These are phyloP conservation scores for Coemansia sp. DNA, from an alignment of 192 early-diverging fungal genomes.

Conservation along the genomic window DNA sequence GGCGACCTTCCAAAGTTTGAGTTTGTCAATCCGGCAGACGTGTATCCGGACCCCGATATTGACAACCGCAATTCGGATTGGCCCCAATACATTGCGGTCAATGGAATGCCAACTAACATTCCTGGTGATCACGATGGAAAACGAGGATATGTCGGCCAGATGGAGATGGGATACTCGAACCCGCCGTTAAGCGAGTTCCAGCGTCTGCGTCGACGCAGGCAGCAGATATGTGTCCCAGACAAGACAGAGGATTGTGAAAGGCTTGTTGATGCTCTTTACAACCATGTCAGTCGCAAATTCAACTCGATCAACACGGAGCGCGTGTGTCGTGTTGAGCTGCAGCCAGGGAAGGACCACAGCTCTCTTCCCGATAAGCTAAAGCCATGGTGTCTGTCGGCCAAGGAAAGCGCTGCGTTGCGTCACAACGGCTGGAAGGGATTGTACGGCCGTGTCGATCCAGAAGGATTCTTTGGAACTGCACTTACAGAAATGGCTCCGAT, in stretches of 20 bases:
- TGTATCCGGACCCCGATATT: constrained; percentile 43
- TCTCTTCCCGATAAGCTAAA: constrained; percentile 54
- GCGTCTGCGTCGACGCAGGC: constrained; percentile 45
- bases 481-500: constrained; percentile 63
- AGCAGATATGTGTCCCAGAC: constrained; percentile 30
- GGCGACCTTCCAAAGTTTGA: constrained; percentile 73
- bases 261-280: constrained; percentile 45
- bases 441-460: constrained; percentile 63
- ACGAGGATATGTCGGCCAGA: constrained; percentile 51
- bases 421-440: constrained; percentile 68
- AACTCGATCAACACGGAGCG: constrained; percentile 57
- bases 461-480: constrained; percentile 60
- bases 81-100: constrained; percentile 36
- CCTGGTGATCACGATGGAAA: constrained; percentile 11
- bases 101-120: constrained; percentile 15
- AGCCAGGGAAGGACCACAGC: constrained; percentile 58
- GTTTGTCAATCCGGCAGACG: constrained; percentile 56
- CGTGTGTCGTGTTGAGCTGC: constrained; percentile 54
- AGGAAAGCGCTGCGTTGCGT: constrained; percentile 56
- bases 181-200: constrained; percentile 59
- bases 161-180: constrained; percentile 41
- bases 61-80: constrained; percentile 16
- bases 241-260: constrained; percentile 14
- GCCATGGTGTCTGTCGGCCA: constrained; percentile 59
- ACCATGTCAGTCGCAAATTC: constrained; percentile 57